These are phyloP conservation scores for Thraustochytrium sp. DNA, from an alignment of 352 stramenopile species.

Conservation along the genomic window DNA sequence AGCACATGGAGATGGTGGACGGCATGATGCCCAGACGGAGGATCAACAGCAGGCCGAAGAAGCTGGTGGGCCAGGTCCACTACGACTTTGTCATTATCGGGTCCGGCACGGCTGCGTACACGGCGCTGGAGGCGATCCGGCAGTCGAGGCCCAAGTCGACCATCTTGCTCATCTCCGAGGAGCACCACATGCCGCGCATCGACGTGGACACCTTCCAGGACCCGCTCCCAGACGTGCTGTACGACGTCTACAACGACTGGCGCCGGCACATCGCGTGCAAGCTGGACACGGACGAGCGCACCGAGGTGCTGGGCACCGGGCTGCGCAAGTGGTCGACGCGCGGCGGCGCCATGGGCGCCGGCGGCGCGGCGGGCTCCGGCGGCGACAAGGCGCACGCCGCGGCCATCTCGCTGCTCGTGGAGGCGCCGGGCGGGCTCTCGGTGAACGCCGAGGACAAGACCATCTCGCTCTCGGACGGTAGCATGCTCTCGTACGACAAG, in stretches of 20 bases:
- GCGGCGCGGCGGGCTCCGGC: not conserved
- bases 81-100: slow-evolving; percentile 81
- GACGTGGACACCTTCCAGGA: slow-evolving; percentile 55
- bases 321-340: slow-evolving; percentile 39
- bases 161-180: slow-evolving; percentile 74
- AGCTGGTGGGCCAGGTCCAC: slow-evolving; percentile 43
- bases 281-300: slow-evolving; percentile 63
- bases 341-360: not conserved
- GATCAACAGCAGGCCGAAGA: slow-evolving; percentile 3
- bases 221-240: slow-evolving; percentile 55
- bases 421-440: slow-evolving; percentile 51
- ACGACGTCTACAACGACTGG: slow-evolving; percentile 82
- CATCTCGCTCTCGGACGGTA: slow-evolving; percentile 69
- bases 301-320: not conserved
- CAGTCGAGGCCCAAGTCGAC: slow-evolving; percentile 69
- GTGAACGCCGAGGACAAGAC: slow-evolving; percentile 76
- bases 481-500: slow-evolving; percentile 68
- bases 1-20: not conserved
- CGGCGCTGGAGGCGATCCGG: slow-evolving; percentile 79
- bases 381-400: not conserved
- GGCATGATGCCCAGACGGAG: not conserved
- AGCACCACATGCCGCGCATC: slow-evolving; percentile 50
- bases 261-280: slow-evolving; percentile 68
- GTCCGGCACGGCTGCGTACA: slow-evolving; percentile 73
- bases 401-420: not conserved